Conservation (phyloP, 208 protist genomes). For the Trypanosoma caninum region DNA sequence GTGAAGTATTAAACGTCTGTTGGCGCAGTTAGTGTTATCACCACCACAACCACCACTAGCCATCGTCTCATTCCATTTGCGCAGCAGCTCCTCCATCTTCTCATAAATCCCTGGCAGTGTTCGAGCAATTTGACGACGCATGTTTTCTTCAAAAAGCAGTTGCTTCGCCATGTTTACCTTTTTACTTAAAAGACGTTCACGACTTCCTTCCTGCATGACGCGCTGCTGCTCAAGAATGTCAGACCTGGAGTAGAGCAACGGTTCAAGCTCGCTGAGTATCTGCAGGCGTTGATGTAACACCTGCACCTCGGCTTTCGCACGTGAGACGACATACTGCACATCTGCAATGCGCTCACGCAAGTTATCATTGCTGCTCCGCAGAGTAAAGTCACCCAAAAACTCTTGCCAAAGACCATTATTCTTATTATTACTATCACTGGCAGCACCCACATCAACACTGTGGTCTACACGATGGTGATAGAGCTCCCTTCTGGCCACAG, state of each 20-base stretch:
- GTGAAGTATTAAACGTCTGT: conserved; percentile 21
- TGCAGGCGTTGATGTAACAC: conserved; percentile 31
- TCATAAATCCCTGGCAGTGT: conserved; percentile 57
- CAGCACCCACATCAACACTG: neutral
- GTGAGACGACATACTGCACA: conserved; percentile 13
- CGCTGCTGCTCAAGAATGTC: conserved; percentile 48
- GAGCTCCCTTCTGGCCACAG: neutral
- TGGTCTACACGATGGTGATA: neutral
- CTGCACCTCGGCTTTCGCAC: conserved; percentile 1
- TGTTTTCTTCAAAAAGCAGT: conserved; percentile 70
- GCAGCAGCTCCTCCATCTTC: conserved; percentile 34
- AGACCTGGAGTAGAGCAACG: conserved; percentile 38
- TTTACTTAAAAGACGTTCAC: conserved; percentile 72
- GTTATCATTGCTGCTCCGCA: conserved; percentile 3
- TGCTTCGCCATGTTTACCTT: conserved; percentile 86
- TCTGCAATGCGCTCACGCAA: conserved; percentile 15
- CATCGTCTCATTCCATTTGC: conserved; percentile 45
- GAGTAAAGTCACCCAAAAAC: conserved; percentile 12
- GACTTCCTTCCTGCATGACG: conserved; percentile 38
- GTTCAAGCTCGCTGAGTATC: conserved; percentile 36
- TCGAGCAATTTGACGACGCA: conserved; percentile 51
- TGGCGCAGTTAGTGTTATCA: neutral
- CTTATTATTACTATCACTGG: no score
- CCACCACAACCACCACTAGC: neutral
- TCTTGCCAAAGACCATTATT: conserved; percentile 6